These are phyloP conservation scores for Yamadazyma endophytica DNA, from an alignment of 805 yeast genomes.

Conservation along the genomic window DNA sequence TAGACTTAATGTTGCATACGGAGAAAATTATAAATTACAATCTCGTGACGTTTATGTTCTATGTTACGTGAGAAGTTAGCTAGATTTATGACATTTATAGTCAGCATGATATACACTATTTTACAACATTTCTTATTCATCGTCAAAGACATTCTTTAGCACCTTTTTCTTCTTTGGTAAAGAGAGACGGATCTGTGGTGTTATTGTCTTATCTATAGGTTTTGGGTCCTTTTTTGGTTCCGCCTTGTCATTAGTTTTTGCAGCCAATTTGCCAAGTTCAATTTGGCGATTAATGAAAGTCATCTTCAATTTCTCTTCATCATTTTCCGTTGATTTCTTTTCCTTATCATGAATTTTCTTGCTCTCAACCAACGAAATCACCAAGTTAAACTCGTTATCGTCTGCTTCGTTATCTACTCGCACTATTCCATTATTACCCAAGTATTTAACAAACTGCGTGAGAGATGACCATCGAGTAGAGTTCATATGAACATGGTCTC, in stretches of 20 bases:
- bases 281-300: constrained; percentile 49
- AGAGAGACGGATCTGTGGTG: no score
- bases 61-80: constrained; percentile 50
- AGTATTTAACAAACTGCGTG: constrained; percentile 59
- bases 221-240: not conserved
- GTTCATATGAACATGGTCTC: constrained; percentile 85
- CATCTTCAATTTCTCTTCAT: constrained; percentile 5
- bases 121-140: no score
- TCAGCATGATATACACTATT: no score
- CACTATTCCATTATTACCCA: constrained; percentile 56
- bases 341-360: constrained; percentile 1
- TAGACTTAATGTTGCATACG: constrained; percentile 43
- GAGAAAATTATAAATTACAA: constrained; percentile 38
- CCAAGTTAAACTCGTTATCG: constrained; percentile 27
- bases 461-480: constrained; percentile 78
- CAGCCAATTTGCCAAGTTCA: constrained; percentile 27
- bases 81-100: no score
- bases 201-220: no score
- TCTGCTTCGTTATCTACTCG: constrained; percentile 35
- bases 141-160: no score
- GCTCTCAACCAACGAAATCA: constrained; percentile 26
- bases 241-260: not conserved
- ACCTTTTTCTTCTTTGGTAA: no score
- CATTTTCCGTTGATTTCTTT: constrained; percentile 1
- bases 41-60: constrained; percentile 65